A percentile compares a stretch with the other conserved stretches of the same genome.
phyloP scores from a whole-genome alignment of 208 protist genomes.

The Trypanosomatidae sp. region DNA sequence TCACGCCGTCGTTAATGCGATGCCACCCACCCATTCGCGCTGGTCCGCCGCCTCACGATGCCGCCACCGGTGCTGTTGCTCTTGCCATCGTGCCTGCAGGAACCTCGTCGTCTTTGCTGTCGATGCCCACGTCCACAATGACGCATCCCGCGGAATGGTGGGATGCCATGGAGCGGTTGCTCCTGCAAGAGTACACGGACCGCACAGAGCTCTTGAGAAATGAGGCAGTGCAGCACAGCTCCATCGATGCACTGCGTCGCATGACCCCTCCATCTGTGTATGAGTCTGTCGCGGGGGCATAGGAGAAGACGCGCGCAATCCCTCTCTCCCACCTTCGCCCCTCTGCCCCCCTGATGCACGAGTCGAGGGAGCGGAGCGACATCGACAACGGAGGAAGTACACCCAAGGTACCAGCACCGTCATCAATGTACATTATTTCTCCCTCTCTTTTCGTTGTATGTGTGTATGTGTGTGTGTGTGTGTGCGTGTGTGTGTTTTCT shows the following conservation, averaged over 20 bases:
- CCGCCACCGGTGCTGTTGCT: background rate
- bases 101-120: background rate
- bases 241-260: constrained; percentile 15
- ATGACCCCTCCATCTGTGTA: background rate
- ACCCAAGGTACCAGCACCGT: background rate
- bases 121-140: background rate
- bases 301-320: background rate
- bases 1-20: background rate
- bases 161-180: constrained; percentile 52
- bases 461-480: background rate
- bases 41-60: background rate
- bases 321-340: background rate
- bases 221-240: constrained; percentile 26
- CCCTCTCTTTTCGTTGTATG: background rate
- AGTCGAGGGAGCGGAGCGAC: background rate
- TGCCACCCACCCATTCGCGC: background rate
- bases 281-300: background rate
- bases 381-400: background rate
- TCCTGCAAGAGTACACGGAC: constrained; percentile 44
- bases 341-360: background rate
- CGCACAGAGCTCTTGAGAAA: constrained; percentile 23
- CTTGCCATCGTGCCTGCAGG: background rate
- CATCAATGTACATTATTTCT: constrained; percentile 6
- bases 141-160: constrained; percentile 13
- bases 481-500: background rate